Conservation (phyloP, 257 asterid genomes). For the Nicotiana sylvestris region DNA sequence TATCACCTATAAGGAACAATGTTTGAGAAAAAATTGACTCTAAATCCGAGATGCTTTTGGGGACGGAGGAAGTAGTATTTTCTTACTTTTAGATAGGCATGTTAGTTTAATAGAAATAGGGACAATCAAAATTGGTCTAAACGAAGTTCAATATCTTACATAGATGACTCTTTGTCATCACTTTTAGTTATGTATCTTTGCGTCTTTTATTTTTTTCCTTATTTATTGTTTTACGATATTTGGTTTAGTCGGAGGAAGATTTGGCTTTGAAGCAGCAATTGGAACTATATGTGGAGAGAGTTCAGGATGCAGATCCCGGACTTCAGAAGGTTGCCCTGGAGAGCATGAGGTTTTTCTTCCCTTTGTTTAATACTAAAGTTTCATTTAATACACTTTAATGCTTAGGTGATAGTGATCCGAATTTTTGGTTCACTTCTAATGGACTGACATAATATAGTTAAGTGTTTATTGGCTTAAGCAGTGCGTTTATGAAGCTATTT, state of each 20-base stretch:
- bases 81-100: not conserved
- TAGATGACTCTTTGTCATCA: not conserved
- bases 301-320: constrained; percentile 76
- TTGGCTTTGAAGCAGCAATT: constrained; percentile 84
- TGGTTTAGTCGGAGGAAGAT: constrained; percentile 85
- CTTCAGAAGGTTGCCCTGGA: constrained; percentile 84
- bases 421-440: not conserved
- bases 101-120: not conserved
- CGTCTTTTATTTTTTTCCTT: too few relatives aligned
- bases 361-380: not conserved
- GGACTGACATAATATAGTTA: not conserved
- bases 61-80: not conserved
- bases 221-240: constrained; percentile 7
- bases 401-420: not conserved
- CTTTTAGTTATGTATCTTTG: not conserved
- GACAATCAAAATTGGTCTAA: not conserved
- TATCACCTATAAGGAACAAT: not conserved
- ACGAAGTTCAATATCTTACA: not conserved
- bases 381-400: not conserved
- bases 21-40: not conserved
- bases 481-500: not conserved
- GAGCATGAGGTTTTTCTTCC: constrained; percentile 66
- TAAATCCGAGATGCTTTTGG: not conserved
- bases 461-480: not conserved
- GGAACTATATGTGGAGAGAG: constrained; percentile 87